Evolutionary conservation across 805 yeast species (phyloP).

Genomic region (Cyberlindnera saturnus): DNA sequence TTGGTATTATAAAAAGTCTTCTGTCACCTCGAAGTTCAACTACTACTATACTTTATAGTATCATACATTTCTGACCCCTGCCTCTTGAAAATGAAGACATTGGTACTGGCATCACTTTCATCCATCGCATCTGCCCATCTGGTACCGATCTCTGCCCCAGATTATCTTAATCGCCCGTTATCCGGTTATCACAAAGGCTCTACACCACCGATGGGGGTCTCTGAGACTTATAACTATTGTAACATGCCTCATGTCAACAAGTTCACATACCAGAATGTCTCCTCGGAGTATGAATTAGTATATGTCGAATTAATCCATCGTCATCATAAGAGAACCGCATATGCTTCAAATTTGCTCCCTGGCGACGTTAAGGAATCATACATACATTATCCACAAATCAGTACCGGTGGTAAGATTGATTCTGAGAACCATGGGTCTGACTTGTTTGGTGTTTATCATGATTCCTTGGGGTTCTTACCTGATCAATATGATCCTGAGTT

Average conservation of each 20-base stretch:
- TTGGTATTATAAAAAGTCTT: no score
- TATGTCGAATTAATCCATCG: slow-evolving; percentile 38
- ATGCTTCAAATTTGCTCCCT: slow-evolving; percentile 30
- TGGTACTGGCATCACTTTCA: slow-evolving; percentile 2
- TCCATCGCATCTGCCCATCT: slow-evolving; percentile 5
- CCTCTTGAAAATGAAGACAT: background rate
- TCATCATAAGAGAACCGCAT: slow-evolving; percentile 39
- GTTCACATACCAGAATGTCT: slow-evolving; percentile 24
- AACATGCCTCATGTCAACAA: slow-evolving; percentile 38
- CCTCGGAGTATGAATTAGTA: slow-evolving; percentile 24
- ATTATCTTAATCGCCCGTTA: slow-evolving; percentile 14
- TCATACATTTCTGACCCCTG: no score
- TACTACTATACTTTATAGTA: no score
- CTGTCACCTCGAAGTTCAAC: no score
- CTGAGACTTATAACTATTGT: slow-evolving; percentile 37
- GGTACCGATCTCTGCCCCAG: slow-evolving; percentile 13
- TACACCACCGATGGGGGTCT: slow-evolving; percentile 14
- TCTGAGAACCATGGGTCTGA: slow-evolving; percentile 35
- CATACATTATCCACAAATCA: slow-evolving; percentile 32
- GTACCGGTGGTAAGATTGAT: slow-evolving; percentile 34
- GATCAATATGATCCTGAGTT: slow-evolving; percentile 26
- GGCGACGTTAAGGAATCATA: slow-evolving; percentile 25
- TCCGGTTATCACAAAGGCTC: slow-evolving; percentile 21
- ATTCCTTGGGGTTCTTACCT: slow-evolving; percentile 29
- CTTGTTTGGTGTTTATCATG: slow-evolving; percentile 31